Conservation (phyloP, 164 flowering plant species). For the Sedum album region DNA sequence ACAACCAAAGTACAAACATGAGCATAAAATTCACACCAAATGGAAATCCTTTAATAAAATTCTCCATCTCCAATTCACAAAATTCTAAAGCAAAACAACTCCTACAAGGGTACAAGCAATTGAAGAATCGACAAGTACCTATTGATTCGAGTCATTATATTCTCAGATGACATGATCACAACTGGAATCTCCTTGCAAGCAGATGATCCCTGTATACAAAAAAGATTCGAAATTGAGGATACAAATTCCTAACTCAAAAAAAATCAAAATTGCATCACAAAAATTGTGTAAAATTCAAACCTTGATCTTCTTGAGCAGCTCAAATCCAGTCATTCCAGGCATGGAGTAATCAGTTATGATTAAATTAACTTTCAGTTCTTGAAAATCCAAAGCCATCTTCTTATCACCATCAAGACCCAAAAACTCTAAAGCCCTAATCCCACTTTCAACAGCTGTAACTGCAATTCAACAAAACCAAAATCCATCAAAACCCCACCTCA, state of each 20-base stretch:
- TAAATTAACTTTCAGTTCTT: slow-evolving; percentile 56
- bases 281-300: slow-evolving; percentile 18
- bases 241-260: too few relatives aligned
- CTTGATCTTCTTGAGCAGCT: slow-evolving; percentile 62
- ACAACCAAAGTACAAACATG: not conserved
- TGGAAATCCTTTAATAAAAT: not conserved
- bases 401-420: slow-evolving; percentile 49
- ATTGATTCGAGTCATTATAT: slow-evolving; percentile 52
- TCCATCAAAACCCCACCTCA: not conserved
- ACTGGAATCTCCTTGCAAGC: slow-evolving; percentile 48
- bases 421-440: slow-evolving; percentile 54
- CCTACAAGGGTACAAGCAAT: too few relatives aligned
- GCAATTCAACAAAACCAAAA: too few relatives aligned
- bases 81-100: too few relatives aligned
- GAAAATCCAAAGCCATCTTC: not conserved
- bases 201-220: slow-evolving; percentile 40
- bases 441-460: slow-evolving; percentile 68
- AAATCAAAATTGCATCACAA: too few relatives aligned
- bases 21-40: not conserved
- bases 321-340: slow-evolving; percentile 78
- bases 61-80: not conserved
- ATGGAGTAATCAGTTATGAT: slow-evolving; percentile 67
- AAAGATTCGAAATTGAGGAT: not conserved
- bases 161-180: slow-evolving; percentile 73
- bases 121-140: slow-evolving; percentile 16